These are phyloP conservation scores for Pontederia paniculata DNA, from an alignment of 176 grass and related monocot species.

Conservation along the genomic window DNA sequence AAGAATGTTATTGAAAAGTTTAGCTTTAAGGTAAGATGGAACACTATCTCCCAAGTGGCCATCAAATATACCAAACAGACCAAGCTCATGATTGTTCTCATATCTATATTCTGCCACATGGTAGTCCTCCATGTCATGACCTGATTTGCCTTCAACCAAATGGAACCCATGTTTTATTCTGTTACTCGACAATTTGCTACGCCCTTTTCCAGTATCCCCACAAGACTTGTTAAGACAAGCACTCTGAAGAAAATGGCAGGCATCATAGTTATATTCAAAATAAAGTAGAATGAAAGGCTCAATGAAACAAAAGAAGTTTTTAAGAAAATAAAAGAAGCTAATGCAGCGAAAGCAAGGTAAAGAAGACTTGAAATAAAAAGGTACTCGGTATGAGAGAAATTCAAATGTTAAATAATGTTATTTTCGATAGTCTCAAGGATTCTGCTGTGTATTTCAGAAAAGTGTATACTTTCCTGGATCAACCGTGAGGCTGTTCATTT, in stretches of 20 bases:
- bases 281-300: background rate
- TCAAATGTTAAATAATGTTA: too few relatives aligned
- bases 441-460: too few relatives aligned
- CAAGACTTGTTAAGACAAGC: slow-evolving; percentile 73
- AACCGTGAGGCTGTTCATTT: too few relatives aligned
- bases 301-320: too few relatives aligned
- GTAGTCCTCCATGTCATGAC: slow-evolving; percentile 99
- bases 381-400: too few relatives aligned
- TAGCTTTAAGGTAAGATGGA: slow-evolving; percentile 72
- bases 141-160: slow-evolving; percentile 93
- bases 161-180: slow-evolving; percentile 88
- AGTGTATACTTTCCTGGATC: too few relatives aligned
- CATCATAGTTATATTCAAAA: slow-evolving; percentile 12
- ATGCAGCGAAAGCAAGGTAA: too few relatives aligned
- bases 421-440: background rate
- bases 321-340: background rate
- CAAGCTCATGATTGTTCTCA: slow-evolving; percentile 71
- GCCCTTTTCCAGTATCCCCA: slow-evolving; percentile 69
- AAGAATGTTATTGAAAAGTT: slow-evolving; percentile 88
- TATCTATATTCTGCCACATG: slow-evolving; percentile 83
- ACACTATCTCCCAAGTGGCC: slow-evolving; percentile 91
- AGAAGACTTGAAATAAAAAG: too few relatives aligned
- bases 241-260: slow-evolving; percentile 32
- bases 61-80: slow-evolving; percentile 95
- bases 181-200: slow-evolving; percentile 83